phyloP scores from a whole-genome alignment of 139 green algal species.

The Edaphochlamys debaryana region DNA sequence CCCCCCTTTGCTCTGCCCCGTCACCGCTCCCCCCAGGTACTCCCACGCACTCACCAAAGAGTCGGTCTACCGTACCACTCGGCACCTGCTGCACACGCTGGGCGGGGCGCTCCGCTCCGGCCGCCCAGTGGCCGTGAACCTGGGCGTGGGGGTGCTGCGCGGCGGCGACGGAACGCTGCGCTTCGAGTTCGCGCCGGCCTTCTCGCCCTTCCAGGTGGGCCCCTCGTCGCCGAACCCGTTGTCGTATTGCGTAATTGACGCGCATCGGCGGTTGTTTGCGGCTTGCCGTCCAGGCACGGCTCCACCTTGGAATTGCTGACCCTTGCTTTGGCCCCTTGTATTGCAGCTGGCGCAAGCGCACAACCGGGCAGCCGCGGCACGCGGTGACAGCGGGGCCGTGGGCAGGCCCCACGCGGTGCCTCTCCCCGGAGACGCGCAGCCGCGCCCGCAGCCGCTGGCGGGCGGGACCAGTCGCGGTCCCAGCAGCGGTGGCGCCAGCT shows the following conservation, averaged over 20 bases:
- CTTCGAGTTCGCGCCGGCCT: constrained; percentile 1
- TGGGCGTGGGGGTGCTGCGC: constrained; percentile 15
- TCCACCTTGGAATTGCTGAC: not conserved
- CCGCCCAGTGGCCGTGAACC: not conserved
- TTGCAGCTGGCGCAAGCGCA: too few relatives aligned
- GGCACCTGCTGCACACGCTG: constrained; percentile 9
- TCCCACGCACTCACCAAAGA: constrained; percentile 2
- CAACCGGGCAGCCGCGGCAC: too few relatives aligned
- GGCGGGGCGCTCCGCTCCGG: constrained; percentile 10
- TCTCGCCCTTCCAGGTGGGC: not conserved
- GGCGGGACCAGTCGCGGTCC: not conserved
- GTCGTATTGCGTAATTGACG: not conserved
- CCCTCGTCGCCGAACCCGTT: not conserved
- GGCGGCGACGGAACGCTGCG: not conserved
- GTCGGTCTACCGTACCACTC: not conserved
- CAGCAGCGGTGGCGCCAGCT: not conserved
- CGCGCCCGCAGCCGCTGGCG: too few relatives aligned
- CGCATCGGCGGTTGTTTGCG: too few relatives aligned
- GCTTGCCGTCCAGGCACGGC: too few relatives aligned
- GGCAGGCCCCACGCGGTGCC: too few relatives aligned
- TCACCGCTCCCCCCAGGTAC: not conserved
- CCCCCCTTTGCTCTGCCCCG: too few relatives aligned
- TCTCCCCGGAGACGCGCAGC: too few relatives aligned
- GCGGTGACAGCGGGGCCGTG: too few relatives aligned
- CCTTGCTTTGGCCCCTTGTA: too few relatives aligned